phyloP scores from a whole-genome alignment of 2,329 filamentous ascomycete genomes.

The Fusarium sp. region DNA sequence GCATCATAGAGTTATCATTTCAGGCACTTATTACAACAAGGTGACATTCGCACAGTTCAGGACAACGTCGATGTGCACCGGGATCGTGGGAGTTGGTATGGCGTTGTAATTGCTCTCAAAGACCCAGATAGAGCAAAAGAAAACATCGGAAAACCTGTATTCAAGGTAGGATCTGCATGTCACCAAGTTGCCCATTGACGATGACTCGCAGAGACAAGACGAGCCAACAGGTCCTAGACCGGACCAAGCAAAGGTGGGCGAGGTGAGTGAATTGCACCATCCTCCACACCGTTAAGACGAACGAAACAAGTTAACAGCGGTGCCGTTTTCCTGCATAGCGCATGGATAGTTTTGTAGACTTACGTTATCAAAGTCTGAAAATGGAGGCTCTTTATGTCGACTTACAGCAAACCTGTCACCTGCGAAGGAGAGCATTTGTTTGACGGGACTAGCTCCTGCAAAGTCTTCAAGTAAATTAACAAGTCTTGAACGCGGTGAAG shows the following conservation, averaged over 20 bases:
- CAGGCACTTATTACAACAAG: constrained; percentile 5
- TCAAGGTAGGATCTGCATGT: constrained; percentile 44
- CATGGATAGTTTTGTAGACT: constrained; percentile 38
- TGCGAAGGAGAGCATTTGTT: constrained; percentile 7
- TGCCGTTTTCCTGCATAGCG: constrained; percentile 35
- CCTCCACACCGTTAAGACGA: constrained; percentile 37
- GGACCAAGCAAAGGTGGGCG: constrained; percentile 25
- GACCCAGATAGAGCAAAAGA: constrained; percentile 6
- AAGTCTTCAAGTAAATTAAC: neutral
- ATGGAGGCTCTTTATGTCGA: constrained; percentile 30
- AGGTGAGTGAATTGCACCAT: constrained; percentile 44
- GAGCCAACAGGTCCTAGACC: constrained; percentile 5
- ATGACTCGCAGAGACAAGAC: constrained; percentile 46
- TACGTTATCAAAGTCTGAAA: constrained; percentile 39
- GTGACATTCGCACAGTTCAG: neutral
- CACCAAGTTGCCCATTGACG: constrained; percentile 41
- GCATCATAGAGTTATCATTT: constrained; percentile 34
- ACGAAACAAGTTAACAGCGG: constrained; percentile 37
- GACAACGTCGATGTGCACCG: constrained; percentile 8
- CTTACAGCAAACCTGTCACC: constrained; percentile 16
- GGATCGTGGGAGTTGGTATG: constrained; percentile 2
- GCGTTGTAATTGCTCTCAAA: constrained; percentile 5
- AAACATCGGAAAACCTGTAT: constrained; percentile 37
- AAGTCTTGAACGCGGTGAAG: neutral
- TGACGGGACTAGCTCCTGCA: neutral